Conservation (phyloP, 2,329 filamentous ascomycete species). For the Cadophora malorum region DNA sequence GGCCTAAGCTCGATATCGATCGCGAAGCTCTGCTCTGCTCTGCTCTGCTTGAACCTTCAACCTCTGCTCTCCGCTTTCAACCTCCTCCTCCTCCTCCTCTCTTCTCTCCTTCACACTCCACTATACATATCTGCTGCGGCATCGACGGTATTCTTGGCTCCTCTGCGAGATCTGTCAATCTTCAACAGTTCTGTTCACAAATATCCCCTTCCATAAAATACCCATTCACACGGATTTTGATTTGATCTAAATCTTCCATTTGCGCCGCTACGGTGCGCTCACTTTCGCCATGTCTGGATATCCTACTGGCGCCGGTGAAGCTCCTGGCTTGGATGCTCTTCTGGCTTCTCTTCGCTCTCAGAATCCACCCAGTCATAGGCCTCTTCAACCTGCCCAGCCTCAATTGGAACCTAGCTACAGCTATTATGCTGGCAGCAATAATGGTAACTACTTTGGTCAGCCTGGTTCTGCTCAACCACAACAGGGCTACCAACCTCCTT, state of each 20-base stretch:
- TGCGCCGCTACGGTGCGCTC: slow-evolving; percentile 43
- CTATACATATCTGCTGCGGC: slow-evolving; percentile 19
- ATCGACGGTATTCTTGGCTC: slow-evolving; percentile 26
- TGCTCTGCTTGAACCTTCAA: slow-evolving; percentile 16
- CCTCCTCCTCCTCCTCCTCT: slow-evolving; percentile 16
- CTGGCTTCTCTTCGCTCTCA: slow-evolving; percentile 46
- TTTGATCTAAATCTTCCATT: slow-evolving; percentile 38
- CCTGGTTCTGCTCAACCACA: slow-evolving; percentile 34
- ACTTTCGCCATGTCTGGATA: slow-evolving; percentile 46
- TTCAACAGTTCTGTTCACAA: slow-evolving; percentile 21
- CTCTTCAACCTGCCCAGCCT: slow-evolving; percentile 31
- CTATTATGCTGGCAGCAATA: slow-evolving; percentile 42
- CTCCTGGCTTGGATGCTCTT: slow-evolving; percentile 44
- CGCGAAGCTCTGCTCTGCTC: slow-evolving; percentile 8
- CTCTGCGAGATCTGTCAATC: slow-evolving; percentile 24
- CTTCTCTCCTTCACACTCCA: slow-evolving; percentile 13
- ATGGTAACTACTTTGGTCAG: slow-evolving; percentile 41
- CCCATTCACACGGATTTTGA: slow-evolving; percentile 36
- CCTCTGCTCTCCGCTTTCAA: slow-evolving; percentile 22
- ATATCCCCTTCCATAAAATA: slow-evolving; percentile 22
- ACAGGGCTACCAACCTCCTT: slow-evolving; percentile 58
- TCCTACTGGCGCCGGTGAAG: slow-evolving; percentile 39
- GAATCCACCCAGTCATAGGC: slow-evolving; percentile 27
- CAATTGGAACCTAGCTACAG: slow-evolving; percentile 42
- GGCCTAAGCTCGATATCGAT: slow-evolving; percentile 17